These are phyloP conservation scores for Thermoascus crustaceus DNA, from an alignment of 2,329 filamentous ascomycete species.

Conservation along the genomic window DNA sequence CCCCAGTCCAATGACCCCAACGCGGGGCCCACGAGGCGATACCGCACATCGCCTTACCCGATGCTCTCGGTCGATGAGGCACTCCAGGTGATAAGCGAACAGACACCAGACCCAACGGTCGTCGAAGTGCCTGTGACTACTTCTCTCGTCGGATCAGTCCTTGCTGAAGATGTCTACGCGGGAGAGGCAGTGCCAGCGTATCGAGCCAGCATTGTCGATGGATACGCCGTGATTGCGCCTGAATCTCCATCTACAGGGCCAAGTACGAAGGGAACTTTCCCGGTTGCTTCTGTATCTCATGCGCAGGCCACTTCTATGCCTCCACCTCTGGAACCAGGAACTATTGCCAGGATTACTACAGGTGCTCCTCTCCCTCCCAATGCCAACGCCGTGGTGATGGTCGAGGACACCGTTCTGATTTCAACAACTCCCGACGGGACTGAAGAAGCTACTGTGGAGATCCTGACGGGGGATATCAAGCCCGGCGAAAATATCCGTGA, in stretches of 20 bases:
- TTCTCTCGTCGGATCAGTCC: conserved; percentile 62
- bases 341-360: conserved; percentile 86
- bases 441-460: conserved; percentile 83
- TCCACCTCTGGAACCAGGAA: conserved; percentile 56
- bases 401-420: conserved; percentile 79
- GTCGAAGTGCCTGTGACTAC: conserved; percentile 54
- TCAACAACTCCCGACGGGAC: conserved; percentile 67
- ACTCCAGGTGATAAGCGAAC: conserved; percentile 59
- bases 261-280: conserved; percentile 69
- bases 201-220: conserved; percentile 91
- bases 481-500: conserved; percentile 84
- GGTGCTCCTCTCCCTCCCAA: conserved; percentile 83
- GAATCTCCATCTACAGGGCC: conserved; percentile 43
- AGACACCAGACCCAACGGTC: conserved; percentile 58
- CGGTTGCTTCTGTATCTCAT: conserved; percentile 79
- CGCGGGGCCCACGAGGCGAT: conserved; percentile 57
- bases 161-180: conserved; percentile 76
- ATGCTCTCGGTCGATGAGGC: conserved; percentile 85
- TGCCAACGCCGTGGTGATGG: conserved; percentile 89
- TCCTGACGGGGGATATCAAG: conserved; percentile 67
- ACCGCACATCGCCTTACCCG: conserved; percentile 81
- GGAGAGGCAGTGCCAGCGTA: conserved; percentile 84
- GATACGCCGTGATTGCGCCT: conserved; percentile 70
- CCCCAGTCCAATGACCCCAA: conserved; percentile 53
- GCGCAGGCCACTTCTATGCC: conserved; percentile 64